Evolutionary conservation across 768 basidiomycete genomes (phyloP), one percentile per base, ranked within the genome.

Genomic region (Hericium rajendrae): DNA sequence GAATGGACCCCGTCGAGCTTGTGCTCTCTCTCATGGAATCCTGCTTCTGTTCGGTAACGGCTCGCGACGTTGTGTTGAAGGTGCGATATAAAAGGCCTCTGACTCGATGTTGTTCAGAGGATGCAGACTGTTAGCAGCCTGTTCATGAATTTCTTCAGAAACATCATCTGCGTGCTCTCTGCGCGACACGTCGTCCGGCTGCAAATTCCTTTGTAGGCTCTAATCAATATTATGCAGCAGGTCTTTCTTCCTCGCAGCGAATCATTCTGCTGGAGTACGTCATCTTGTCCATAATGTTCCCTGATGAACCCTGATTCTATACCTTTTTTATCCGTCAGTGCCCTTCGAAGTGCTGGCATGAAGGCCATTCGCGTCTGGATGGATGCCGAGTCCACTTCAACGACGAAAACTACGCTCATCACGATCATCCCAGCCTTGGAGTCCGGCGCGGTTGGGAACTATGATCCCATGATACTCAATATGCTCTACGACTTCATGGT

Each of bases 401-500:
- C 60, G 49, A 67, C 18, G 11, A 32, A 68, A 64, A 66, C 62
- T 13, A 68, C 66, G 3, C 65, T 60, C 53, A 65, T 70, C 55
- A 61, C 60, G 48, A 49, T 62, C 3, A 71, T 70, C 51, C 65
- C 64, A 1, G 71, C 71, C 57, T 65, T 74, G 16, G 73, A 74
- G 59, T 68, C 71, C 10, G 68, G 58, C 24, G 61, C 61, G 5
- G 67, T 72, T 28, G 70, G 68, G 40, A 70, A 64, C 56, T 75
- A 74, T 61, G 60, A 74, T 59, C 69, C 70, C 55, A 70, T 70
- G 1, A 66, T 75, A 13, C 41, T 43, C 41, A 62, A 73, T 41
- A 64, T 63, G 15, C 65, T 74, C 18, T 73, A 75, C 61, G 70
- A 70, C 32, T 64, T 75, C 52, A 75, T 75, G 73, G 59, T 73